Conservation (phyloP, 2,329 filamentous ascomycete species). For the Reticulascus tulasneorum region DNA sequence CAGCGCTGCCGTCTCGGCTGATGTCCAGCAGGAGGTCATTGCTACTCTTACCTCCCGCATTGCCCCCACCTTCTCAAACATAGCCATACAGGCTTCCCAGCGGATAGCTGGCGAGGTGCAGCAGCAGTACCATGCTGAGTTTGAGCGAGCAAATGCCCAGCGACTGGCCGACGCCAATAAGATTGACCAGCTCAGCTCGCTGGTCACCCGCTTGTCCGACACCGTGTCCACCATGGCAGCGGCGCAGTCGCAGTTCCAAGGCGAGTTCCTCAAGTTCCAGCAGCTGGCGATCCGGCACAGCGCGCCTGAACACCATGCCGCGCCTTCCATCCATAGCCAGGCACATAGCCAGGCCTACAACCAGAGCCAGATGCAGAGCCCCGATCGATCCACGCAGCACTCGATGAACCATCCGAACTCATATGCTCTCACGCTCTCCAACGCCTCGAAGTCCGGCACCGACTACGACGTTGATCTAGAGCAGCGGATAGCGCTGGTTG, state of each 20-base stretch:
- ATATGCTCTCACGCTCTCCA: conserved; percentile 12
- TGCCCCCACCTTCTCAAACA: conserved; percentile 60
- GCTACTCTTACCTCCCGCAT: conserved; percentile 59
- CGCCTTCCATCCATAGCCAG: conserved; percentile 10
- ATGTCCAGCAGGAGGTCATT: conserved; percentile 66
- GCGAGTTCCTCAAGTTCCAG: conserved; percentile 56
- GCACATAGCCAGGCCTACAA: conserved; percentile 18
- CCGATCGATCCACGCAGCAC: conserved; percentile 11
- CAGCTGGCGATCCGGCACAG: conserved; percentile 35
- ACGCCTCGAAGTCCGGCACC: conserved; percentile 4
- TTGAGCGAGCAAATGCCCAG: conserved; percentile 48
- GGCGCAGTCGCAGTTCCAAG: conserved; percentile 66
- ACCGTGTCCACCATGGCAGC: conserved; percentile 67
- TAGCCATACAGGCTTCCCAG: conserved; percentile 63
- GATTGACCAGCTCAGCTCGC: conserved; percentile 67
- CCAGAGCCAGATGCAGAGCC: conserved; percentile 16
- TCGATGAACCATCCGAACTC: conserved; percentile 13
- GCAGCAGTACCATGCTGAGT: conserved; percentile 49
- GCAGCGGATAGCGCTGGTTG: conserved; percentile 54
- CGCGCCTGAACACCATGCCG: conserved; percentile 9
- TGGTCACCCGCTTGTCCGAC: conserved; percentile 63
- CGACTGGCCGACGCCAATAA: conserved; percentile 53
- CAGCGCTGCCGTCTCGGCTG: conserved; percentile 59
- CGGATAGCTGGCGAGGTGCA: conserved; percentile 67
- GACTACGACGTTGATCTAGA: conserved; percentile 46